Evolutionary conservation across 1,139 yeast species (phyloP).

Genomic region (Eremothecium coryli): DNA sequence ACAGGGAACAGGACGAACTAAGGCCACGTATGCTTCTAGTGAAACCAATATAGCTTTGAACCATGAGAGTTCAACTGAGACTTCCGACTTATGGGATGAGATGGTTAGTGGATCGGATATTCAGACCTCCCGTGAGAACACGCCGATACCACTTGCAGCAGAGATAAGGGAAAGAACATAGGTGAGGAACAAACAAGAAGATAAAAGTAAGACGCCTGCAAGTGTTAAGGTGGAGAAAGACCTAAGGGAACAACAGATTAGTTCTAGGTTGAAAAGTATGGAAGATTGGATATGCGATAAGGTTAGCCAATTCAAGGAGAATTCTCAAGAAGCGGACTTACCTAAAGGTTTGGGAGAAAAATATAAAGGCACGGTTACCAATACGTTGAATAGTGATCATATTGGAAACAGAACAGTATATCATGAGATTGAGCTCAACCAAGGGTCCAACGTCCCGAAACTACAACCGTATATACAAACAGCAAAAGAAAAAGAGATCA

Average conservation of each 20-base stretch:
- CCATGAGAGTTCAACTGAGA: background rate
- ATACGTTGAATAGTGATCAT: background rate
- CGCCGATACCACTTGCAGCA: background rate
- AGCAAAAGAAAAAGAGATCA: conserved; percentile 7
- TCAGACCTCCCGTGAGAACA: background rate
- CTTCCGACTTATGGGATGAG: no score
- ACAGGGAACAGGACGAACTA: background rate
- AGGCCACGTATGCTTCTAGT: no score
- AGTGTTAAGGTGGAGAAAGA: background rate
- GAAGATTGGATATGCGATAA: background rate
- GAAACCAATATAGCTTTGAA: background rate
- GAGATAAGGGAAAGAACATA: background rate
- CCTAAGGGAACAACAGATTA: background rate
- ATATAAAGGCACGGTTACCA: conserved; percentile 5
- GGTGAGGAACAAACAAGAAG: conserved; percentile 1
- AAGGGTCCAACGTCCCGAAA: conserved; percentile 6
- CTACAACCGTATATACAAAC: conserved; percentile 10
- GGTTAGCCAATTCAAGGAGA: background rate
- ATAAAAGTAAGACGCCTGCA: conserved; percentile 4
- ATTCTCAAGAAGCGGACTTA: background rate
- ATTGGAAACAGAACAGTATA: background rate
- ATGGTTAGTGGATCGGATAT: no score
- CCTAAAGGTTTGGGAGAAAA: background rate
- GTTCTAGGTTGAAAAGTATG: background rate
- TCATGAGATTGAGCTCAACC: conserved; percentile 8